A percentile compares a stretch with the other conserved stretches of the same genome.
These are phyloP conservation scores for Gryganskiella cystojenkinii DNA, from an alignment of 192 early-diverging fungal genomes.

Conservation along the genomic window DNA sequence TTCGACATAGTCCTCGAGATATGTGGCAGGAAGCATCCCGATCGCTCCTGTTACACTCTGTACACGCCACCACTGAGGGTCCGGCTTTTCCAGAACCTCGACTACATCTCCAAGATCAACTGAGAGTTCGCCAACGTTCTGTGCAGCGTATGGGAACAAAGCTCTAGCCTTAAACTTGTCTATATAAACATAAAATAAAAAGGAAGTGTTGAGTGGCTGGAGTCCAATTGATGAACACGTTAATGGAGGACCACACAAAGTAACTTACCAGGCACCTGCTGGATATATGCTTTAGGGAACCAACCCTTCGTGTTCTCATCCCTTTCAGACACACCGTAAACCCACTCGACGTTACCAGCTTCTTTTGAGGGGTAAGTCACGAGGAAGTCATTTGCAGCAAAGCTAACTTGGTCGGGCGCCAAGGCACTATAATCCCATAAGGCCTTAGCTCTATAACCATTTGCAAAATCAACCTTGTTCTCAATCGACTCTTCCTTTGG, in stretches of 20 bases:
- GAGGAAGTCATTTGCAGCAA: constrained; percentile 54
- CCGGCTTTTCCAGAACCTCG: constrained; percentile 63
- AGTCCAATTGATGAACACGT: neutral
- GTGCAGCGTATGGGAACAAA: constrained; percentile 55
- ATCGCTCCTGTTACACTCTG: constrained; percentile 37
- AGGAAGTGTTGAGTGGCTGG: neutral
- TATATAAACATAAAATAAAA: neutral
- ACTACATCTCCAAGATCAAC: constrained; percentile 72
- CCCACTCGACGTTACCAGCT: constrained; percentile 57
- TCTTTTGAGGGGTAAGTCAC: constrained; percentile 46
- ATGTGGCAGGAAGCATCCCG: constrained; percentile 60
- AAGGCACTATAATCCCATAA: constrained; percentile 57
- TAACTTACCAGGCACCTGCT: constrained; percentile 49
- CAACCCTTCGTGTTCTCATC: constrained; percentile 51
- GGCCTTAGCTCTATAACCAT: constrained; percentile 40
- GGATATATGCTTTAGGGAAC: constrained; percentile 61
- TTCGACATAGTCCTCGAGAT: constrained; percentile 55
- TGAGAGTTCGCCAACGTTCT: constrained; percentile 66
- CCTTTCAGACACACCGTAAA: constrained; percentile 54
- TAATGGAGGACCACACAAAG: neutral
- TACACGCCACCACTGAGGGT: constrained; percentile 61
- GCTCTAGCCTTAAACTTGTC: constrained; percentile 55
- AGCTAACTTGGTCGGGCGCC: constrained; percentile 52
- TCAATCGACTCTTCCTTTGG: constrained; percentile 19
- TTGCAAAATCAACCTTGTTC: constrained; percentile 42